Evolutionary conservation across 2,329 filamentous ascomycete genomes (phyloP), one percentile per base, ranked within the genome.

Genomic region (Phoma sp.): DNA sequence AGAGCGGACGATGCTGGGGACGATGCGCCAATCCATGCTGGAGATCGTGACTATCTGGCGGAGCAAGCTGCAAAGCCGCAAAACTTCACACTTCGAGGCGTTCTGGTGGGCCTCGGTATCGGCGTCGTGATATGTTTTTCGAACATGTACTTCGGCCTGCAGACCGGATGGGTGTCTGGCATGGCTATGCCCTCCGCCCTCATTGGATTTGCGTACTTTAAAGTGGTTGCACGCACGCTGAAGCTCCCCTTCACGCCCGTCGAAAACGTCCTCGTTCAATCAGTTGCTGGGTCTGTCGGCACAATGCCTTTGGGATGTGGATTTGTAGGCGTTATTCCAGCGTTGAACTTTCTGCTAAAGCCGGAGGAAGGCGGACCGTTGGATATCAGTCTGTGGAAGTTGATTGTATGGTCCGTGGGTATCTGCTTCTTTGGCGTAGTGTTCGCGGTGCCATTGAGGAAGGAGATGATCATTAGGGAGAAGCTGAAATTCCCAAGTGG

Each of bases 81-180:
- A 41, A 92, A 92, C 78, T 97, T 99, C 77, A 98, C 95, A 0
- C 54, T 88, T 24, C 88, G 95, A 51, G 92, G 92, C 45, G 82
- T 98, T 35, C 72, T 86, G 5, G 91, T 91, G 25, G 95, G 95
- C 15, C 81, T 96, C 6, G 79, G 85, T 3, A 95, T 99, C 60
- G 95, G 95, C 36, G 85, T 95, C 4, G 81, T 98, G 51, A 96
- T 98, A 69, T 95, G 91, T 72, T 96, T 96, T 74, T 96, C 91
- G 47, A 99, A 99, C 73, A 97, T 96, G 81, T 99, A 98, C 76
- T 99, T 99, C 74, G 95, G 95, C n/a, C 81, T 99, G 29, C 95
- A 98, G 78, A 96, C 91, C 25, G 88, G 88, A 62, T 90, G 88
- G 88, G 85, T 91, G 33, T 86, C 88, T 68, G 91, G 91, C 64